phyloP scores from a whole-genome alignment of 2,329 filamentous ascomycete species.

The Plenodomus lindquistii region DNA sequence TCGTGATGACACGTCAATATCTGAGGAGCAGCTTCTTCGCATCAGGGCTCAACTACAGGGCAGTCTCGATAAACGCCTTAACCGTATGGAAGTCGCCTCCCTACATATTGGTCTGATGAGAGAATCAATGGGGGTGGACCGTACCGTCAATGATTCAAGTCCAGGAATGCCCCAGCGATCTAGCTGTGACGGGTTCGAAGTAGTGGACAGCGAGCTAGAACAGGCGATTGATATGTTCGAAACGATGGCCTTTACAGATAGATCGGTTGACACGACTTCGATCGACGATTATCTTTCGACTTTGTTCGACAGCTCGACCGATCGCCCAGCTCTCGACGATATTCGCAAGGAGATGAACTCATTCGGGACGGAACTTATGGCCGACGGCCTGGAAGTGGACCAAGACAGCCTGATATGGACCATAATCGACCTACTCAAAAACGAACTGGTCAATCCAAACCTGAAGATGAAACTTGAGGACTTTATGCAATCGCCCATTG shows the following conservation, averaged over 20 bases:
- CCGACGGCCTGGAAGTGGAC: constrained; percentile 41
- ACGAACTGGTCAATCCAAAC: constrained; percentile 55
- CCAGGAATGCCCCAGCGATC: constrained; percentile 24
- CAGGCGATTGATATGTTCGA: constrained; percentile 52
- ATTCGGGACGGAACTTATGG: constrained; percentile 18
- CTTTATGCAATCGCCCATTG: constrained; percentile 28
- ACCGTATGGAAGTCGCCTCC: constrained; percentile 59
- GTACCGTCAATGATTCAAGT: constrained; percentile 21
- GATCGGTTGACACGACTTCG: constrained; percentile 18
- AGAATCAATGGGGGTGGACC: constrained; percentile 33
- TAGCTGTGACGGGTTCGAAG: constrained; percentile 49
- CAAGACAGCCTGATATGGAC: constrained; percentile 49
- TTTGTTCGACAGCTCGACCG: constrained; percentile 13
- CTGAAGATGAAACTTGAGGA: constrained; percentile 43
- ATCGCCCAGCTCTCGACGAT: constrained; percentile 3
- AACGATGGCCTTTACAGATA: constrained; percentile 16
- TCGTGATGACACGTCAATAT: constrained; percentile 58
- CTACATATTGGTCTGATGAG: constrained; percentile 60
- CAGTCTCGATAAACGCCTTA: constrained; percentile 55
- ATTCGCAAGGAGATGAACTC: constrained; percentile 17
- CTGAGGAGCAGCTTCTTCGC: constrained; percentile 49
- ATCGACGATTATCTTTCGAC: constrained; percentile 25
- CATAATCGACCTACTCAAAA: constrained; percentile 55
- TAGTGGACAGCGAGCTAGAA: constrained; percentile 59
- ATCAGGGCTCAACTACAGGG: constrained; percentile 55